Evolutionary conservation across 192 early-diverging fungal species (phyloP).

Genomic region (Rhizophagus sp.): DNA sequence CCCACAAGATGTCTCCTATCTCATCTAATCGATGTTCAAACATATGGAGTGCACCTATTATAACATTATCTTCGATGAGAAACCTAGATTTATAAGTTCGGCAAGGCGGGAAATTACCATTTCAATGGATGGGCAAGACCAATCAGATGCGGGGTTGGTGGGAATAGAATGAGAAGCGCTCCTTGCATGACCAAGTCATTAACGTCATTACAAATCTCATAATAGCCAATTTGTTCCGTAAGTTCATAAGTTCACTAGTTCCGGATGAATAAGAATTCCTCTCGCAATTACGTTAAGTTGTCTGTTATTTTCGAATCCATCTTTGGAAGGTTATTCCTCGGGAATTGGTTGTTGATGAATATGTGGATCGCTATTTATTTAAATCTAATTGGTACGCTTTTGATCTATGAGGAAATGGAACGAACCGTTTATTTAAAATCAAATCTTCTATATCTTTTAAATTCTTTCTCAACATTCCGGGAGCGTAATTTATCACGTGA

Average conservation of each 20-base stretch:
- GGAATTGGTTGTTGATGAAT: not conserved
- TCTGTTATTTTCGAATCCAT: not conserved
- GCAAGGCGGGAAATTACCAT: too few species aligned
- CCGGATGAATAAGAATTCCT: conserved; percentile 11
- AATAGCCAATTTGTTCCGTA: not conserved
- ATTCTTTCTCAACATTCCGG: not conserved
- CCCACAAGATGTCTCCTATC: not conserved
- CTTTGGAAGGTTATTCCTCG: not conserved
- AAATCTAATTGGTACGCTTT: not conserved
- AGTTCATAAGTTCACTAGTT: not conserved
- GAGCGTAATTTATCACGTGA: not conserved
- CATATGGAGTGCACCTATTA: too few species aligned
- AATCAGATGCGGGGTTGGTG: too few species aligned
- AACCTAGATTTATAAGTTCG: too few species aligned
- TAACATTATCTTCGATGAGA: too few species aligned
- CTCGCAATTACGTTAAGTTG: conserved; percentile 13
- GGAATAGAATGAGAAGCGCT: not conserved
- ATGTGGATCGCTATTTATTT: not conserved
- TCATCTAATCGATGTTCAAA: too few species aligned
- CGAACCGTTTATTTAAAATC: not conserved
- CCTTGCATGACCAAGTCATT: conserved; percentile 26
- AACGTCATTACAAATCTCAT: conserved; percentile 18
- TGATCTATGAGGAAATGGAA: conserved; percentile 15
- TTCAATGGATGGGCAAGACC: too few species aligned
- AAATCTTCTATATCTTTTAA: not conserved